These are phyloP conservation scores for Maudiozyma bulderi DNA, from an alignment of 805 yeast genomes.

Conservation along the genomic window DNA sequence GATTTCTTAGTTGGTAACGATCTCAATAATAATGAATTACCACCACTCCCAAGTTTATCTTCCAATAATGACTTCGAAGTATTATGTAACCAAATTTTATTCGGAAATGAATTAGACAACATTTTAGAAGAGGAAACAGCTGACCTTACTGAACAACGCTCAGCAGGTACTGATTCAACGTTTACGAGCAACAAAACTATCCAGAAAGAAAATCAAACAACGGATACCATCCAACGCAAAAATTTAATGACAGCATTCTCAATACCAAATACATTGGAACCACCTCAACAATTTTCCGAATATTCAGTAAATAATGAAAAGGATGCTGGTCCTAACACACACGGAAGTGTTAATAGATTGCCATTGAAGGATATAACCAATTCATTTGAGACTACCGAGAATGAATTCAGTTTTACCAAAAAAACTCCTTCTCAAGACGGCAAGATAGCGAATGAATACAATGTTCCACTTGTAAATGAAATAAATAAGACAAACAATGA, in stretches of 20 bases:
- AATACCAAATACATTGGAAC: neutral
- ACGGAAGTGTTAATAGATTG: neutral
- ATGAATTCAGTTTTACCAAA: conserved; percentile 1
- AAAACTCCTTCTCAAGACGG: neutral
- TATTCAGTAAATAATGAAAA: neutral
- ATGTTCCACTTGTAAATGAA: too few relatives aligned
- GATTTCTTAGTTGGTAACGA: conserved; percentile 17
- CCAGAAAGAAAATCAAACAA: neutral
- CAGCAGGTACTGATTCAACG: neutral
- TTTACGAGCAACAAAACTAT: neutral
- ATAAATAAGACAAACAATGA: too few relatives aligned
- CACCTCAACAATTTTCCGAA: neutral
- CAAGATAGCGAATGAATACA: neutral
- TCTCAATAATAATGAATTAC: conserved; percentile 3
- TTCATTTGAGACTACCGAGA: neutral
- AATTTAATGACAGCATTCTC: neutral
- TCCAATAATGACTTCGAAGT: conserved; percentile 23
- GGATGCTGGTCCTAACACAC: neutral
- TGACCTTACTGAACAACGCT: neutral
- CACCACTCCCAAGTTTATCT: conserved; percentile 14
- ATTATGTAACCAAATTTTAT: conserved; percentile 26
- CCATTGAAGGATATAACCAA: conserved; percentile 7
- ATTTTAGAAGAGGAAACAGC: conserved; percentile 19
- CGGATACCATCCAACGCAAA: neutral
- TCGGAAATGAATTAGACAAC: conserved; percentile 20